phyloP scores from a whole-genome alignment of 768 basidiomycete species.

The Leccinellum luteum region DNA sequence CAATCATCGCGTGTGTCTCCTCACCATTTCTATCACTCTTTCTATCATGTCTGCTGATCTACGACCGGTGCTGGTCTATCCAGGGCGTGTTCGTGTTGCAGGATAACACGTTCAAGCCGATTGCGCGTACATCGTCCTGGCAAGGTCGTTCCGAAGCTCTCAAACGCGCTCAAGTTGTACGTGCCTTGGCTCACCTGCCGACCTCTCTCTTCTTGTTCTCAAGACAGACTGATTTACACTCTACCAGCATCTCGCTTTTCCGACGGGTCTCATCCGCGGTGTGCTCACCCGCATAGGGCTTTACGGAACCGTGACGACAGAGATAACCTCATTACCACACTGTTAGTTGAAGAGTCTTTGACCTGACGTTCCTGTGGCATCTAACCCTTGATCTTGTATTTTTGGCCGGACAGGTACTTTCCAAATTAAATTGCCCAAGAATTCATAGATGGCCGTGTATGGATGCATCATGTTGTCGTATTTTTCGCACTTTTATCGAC shows the following conservation, averaged over 20 bases:
- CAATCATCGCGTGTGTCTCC: conserved; percentile 75
- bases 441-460: conserved; percentile 20
- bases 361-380: not conserved
- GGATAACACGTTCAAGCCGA: conserved; percentile 87
- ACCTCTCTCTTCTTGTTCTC: not conserved
- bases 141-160: conserved; percentile 73
- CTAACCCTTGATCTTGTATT: not conserved
- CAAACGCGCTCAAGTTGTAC: conserved; percentile 66
- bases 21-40: not conserved
- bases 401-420: conserved; percentile 60
- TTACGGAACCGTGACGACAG: conserved; percentile 70
- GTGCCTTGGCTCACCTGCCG: conserved; percentile 24
- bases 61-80: not conserved
- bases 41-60: not conserved
- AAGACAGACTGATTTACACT: not conserved
- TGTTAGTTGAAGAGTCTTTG: conserved; percentile 46
- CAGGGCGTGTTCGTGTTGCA: conserved; percentile 94
- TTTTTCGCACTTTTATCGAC: not conserved
- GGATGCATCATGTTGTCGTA: not conserved
- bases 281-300: conserved; percentile 77
- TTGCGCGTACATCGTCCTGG: conserved; percentile 78
- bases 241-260: conserved; percentile 72
- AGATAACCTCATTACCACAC: conserved; percentile 80
- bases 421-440: conserved; percentile 77
- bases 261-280: conserved; percentile 82